Base-by-base conservation (phyloP, 495 filamentous ascomycete genomes). In the Hypoxylon perforatum region DNA sequence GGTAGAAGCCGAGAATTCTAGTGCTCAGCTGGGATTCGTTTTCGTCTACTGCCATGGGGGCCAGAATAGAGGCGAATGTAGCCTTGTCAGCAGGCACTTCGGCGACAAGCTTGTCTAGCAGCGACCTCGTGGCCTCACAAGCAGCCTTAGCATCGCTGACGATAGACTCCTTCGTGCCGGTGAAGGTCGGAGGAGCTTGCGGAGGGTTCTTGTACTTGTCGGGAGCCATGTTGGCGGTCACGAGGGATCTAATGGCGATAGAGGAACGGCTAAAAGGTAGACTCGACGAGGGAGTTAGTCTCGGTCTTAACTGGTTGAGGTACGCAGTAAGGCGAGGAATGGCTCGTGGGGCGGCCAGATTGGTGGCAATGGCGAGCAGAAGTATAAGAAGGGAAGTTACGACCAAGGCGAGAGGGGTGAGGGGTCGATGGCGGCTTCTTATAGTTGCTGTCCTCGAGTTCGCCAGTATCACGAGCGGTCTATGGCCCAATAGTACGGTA, bases 101-200 rank as follows among this genome's bases (percentile, higher is more conserved):
- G 54, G 82, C 82, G 19, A 90, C 93, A 28, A 97, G 82, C 54
- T 83, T 83, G 78, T 98, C 91, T 58, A 95, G 86, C 33, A 95
- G 73, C 10, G 78, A 77, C 47, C 89, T 88, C 14, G 89, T 91
- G 42, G 73, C 80, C 19, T 89, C 84, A 61, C 93, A 92, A 46
- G 97, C 76, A 35, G 81, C 79, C 75, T 94, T 87, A 35, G 94
- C 90, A 70, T 94, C 93, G 56, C 85, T 82, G 18, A 96, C 77
- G 55, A 99, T 81, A 44, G 87, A 89, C 57, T 88, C 80, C 17
- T 90, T 87, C 45, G 93, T 97, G 49, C 91, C 92, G 0, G 87
- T 93, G 80, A 97, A 97, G 41, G 87, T 81, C 15, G 94, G 92
- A 38, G 95, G 94, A 18, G 88, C 81, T 76, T 97, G 93, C 17